A percentile compares a stretch with the other conserved stretches of the same genome.
Evolutionary conservation across 1,284 basidiomycete species (phyloP).

Genomic region (Paramarasmius palmivorus): DNA sequence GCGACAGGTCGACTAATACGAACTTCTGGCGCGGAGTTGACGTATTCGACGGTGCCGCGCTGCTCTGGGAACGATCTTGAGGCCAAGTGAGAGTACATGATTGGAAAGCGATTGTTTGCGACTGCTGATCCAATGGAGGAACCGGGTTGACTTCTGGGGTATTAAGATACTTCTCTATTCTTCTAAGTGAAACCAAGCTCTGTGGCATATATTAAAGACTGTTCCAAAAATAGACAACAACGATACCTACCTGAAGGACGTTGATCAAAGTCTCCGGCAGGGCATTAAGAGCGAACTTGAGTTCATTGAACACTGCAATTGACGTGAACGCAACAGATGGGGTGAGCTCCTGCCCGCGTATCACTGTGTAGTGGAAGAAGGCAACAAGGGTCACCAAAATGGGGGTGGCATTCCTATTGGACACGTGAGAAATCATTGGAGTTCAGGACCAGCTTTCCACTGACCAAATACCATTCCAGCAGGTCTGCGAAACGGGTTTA

Average conservation of each 20-base stretch:
- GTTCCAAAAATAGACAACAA: not conserved
- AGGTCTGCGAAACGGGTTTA: conserved; percentile 34
- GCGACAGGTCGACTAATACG: conserved; percentile 74
- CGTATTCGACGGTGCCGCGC: conserved; percentile 55
- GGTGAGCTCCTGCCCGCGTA: conserved; percentile 68
- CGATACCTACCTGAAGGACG: conserved; percentile 63
- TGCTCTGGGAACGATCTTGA: conserved; percentile 58
- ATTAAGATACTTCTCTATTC: conserved; percentile 88
- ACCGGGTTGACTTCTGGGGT: conserved; percentile 69
- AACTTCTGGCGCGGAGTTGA: conserved; percentile 81
- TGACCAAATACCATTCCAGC: conserved; percentile 83
- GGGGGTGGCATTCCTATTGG: conserved; percentile 66
- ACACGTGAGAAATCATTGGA: conserved; percentile 6
- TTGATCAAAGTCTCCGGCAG: conserved; percentile 91
- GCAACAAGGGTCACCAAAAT: conserved; percentile 76
- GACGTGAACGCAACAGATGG: conserved; percentile 89
- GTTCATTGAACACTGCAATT: conserved; percentile 76
- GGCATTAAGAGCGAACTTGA: conserved; percentile 82
- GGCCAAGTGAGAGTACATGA: conserved; percentile 92
- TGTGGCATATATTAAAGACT: conserved; percentile 28
- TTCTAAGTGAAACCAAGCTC: conserved; percentile 82
- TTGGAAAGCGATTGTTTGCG: conserved; percentile 68
- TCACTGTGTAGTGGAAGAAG: conserved; percentile 83
- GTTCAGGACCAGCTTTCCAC: conserved; percentile 14
- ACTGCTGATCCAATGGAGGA: conserved; percentile 55